Conservation (phyloP, 2,329 filamentous ascomycete species). For the Aspergillus terreus region DNA sequence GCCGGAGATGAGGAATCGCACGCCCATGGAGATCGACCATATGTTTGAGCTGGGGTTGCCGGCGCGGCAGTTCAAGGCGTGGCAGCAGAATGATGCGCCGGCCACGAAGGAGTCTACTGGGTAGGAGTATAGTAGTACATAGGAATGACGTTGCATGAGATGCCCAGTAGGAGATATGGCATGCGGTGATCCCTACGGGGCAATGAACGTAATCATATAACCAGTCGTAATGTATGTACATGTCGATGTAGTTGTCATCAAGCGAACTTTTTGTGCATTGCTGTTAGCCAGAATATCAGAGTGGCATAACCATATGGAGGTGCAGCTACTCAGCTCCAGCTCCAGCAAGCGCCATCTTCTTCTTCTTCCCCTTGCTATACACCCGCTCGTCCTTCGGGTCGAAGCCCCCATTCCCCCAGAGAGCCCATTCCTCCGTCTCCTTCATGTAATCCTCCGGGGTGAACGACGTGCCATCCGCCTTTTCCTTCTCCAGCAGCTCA, state of each 20-base stretch:
- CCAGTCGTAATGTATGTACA: too few species aligned
- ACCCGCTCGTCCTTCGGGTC: conserved; percentile 86
- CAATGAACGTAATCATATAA: too few species aligned
- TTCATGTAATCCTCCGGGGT: conserved; percentile 88
- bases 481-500: conserved; percentile 66
- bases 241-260: too few species aligned
- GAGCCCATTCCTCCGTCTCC: conserved; percentile 87
- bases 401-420: conserved; percentile 92
- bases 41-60: conserved; percentile 28
- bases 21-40: conserved; percentile 46
- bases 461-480: conserved; percentile 62
- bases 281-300: too few species aligned
- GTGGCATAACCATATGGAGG: too few species aligned
- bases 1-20: conserved; percentile 53
- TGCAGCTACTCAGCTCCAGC: neutral
- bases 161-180: too few species aligned
- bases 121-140: too few species aligned
- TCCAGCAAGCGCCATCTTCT: conserved; percentile 10
- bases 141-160: too few species aligned
- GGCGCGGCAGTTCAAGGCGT: conserved; percentile 22
- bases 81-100: conserved; percentile 7
- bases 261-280: too few species aligned
- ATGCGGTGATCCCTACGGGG: too few species aligned
- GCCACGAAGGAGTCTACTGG: neutral
- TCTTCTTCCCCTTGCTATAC: conserved; percentile 71